Percentiles rank a stretch among this genome's conserved stretches.
These are phyloP conservation scores for Apiotrichum sp. DNA, from an alignment of 1,284 basidiomycete genomes.

Conservation along the genomic window DNA sequence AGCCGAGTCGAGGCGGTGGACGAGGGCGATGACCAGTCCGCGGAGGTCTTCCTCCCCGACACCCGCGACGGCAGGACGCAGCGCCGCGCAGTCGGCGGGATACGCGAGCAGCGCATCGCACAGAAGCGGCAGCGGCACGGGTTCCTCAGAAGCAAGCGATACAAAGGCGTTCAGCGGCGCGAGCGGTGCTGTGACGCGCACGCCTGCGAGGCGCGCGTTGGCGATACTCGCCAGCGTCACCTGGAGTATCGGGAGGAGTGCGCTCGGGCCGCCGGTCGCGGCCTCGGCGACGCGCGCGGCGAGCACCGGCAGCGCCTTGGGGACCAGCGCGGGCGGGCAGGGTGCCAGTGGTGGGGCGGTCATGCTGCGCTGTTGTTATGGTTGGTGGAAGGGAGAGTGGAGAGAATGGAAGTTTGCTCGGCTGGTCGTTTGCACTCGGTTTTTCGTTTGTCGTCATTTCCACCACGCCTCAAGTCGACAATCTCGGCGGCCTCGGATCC, in stretches of 20 bases:
- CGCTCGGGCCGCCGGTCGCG: not conserved
- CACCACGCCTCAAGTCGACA: too few species aligned
- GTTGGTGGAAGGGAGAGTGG: not conserved
- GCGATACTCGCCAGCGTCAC: constrained; percentile 10
- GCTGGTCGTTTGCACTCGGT: too few species aligned
- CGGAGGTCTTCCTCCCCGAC: not conserved
- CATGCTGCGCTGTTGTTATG: not conserved
- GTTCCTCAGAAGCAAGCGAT: not conserved
- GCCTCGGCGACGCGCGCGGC: constrained; percentile 3
- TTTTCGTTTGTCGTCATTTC: too few species aligned
- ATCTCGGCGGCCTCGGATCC: too few species aligned
- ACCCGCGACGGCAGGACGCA: constrained; percentile 2
- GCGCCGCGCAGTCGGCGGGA: constrained; percentile 5
- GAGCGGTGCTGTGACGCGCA: not conserved
- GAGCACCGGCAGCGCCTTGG: constrained; percentile 8
- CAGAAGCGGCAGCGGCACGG: not conserved
- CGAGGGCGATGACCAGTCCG: not conserved
- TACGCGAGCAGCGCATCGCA: constrained; percentile 18
- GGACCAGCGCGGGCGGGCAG: constrained; percentile 3
- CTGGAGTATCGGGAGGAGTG: constrained; percentile 1
- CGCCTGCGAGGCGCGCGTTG: constrained; percentile 3
- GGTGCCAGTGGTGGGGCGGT: not conserved
- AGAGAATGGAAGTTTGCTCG: not conserved
- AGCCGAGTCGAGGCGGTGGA: not conserved
- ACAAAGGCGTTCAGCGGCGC: constrained; percentile 12